Percentiles rank a stretch among this genome's conserved stretches.
phyloP scores from a whole-genome alignment of 2,329 filamentous ascomycete species.

The Sphaerulina musiva region DNA sequence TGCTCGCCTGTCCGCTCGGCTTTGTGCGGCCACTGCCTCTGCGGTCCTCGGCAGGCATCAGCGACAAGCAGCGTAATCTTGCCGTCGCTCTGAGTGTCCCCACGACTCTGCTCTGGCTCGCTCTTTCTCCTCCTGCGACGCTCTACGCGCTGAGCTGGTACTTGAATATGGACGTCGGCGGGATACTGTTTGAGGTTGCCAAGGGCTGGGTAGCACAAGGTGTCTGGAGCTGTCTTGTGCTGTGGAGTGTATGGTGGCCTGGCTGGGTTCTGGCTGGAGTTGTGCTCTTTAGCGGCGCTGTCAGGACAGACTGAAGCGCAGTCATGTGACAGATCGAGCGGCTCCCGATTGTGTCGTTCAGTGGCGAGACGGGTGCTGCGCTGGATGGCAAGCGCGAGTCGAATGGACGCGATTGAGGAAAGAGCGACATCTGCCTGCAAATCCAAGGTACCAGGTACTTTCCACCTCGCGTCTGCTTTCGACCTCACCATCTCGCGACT shows the following conservation, averaged over 20 bases:
- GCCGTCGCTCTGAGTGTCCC: conserved; percentile 12
- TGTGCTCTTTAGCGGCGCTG: conserved; percentile 22
- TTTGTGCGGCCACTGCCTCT: conserved; percentile 50
- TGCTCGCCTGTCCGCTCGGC: conserved; percentile 70
- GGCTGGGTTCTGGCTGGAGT: conserved; percentile 29
- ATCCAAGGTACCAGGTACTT: neutral
- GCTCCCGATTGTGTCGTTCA: no score
- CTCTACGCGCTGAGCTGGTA: conserved; percentile 22
- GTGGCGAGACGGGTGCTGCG: neutral
- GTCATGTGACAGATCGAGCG: neutral
- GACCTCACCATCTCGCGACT: neutral
- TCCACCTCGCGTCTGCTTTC: neutral
- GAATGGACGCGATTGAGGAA: neutral
- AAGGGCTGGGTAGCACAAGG: conserved; percentile 31
- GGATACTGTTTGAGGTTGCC: conserved; percentile 27
- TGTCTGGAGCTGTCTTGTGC: conserved; percentile 29
- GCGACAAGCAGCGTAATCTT: neutral
- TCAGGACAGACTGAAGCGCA: conserved; percentile 1
- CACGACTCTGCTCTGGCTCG: conserved; percentile 13
- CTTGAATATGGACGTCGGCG: conserved; percentile 17
- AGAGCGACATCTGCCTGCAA: neutral
- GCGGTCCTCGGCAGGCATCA: conserved; percentile 1
- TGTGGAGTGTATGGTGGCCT: conserved; percentile 33
- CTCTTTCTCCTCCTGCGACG: conserved; percentile 21
- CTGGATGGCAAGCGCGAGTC: conserved; percentile 1